Evolutionary conservation across 192 early-diverging fungal genomes (phyloP).

Genomic region (Jimgerdemannia lactiflua): DNA sequence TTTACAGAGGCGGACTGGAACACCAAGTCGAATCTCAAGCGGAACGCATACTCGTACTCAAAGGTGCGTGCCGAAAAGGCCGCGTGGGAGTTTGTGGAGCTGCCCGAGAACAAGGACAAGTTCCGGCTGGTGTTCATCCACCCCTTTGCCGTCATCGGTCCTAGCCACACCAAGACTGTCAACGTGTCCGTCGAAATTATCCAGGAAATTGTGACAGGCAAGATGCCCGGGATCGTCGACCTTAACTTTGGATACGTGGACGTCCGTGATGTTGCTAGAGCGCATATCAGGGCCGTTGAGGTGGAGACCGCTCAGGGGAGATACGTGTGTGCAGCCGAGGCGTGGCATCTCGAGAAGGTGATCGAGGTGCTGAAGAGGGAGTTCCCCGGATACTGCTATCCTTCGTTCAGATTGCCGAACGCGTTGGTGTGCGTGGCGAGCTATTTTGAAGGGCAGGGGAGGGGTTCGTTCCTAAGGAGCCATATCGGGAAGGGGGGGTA

Average conservation of each 20-base stretch:
- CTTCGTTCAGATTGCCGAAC: background rate
- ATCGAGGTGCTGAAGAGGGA: background rate
- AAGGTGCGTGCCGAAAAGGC: constrained; percentile 1
- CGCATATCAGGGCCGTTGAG: background rate
- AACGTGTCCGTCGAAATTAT: background rate
- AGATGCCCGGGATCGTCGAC: background rate
- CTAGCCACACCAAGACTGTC: background rate
- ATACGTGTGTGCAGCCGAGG: background rate
- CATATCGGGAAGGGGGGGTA: background rate
- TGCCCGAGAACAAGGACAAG: background rate
- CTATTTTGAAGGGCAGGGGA: background rate
- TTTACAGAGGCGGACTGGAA: constrained; percentile 1
- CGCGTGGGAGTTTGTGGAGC: background rate
- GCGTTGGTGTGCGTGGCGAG: background rate
- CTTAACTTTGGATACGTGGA: constrained; percentile 2
- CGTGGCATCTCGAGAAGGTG: background rate
- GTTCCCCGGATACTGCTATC: background rate
- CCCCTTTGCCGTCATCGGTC: background rate
- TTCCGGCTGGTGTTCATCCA: constrained; percentile 1
- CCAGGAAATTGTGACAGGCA: background rate
- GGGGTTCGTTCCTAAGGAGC: background rate
- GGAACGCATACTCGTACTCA: background rate
- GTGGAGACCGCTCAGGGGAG: no score
- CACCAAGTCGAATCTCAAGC: background rate
- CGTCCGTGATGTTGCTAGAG: background rate